A percentile compares a stretch with the other conserved stretches of the same genome.
Evolutionary conservation across 257 asterid species (phyloP).

Genomic region (Coffea canephora): DNA sequence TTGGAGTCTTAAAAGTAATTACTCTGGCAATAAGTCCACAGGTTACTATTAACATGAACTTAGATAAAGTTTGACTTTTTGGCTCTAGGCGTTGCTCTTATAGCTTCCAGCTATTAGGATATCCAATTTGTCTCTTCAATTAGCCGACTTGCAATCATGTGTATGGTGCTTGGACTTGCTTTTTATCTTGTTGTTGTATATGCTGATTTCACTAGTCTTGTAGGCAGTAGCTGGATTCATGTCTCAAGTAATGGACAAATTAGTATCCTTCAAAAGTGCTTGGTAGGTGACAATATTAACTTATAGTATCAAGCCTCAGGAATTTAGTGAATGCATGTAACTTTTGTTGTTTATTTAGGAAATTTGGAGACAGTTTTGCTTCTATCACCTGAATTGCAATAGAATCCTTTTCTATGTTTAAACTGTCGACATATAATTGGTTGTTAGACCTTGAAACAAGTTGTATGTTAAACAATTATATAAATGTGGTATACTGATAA

Average conservation of each 20-base stretch:
- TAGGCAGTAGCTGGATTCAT: constrained; percentile 63
- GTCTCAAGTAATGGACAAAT: constrained; percentile 47
- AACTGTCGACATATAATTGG: too few species aligned
- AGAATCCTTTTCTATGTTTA: too few species aligned
- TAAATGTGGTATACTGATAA: too few species aligned
- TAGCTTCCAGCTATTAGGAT: background rate
- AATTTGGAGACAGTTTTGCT: too few species aligned
- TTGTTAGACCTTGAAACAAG: too few species aligned
- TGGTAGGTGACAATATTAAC: too few species aligned
- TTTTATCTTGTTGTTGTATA: background rate
- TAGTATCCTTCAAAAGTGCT: constrained; percentile 33
- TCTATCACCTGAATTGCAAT: too few species aligned
- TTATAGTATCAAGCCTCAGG: too few species aligned
- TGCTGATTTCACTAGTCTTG: constrained; percentile 17
- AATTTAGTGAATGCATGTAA: too few species aligned
- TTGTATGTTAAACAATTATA: too few species aligned
- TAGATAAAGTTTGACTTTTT: background rate
- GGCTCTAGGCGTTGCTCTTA: background rate
- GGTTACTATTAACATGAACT: background rate
- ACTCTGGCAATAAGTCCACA: background rate
- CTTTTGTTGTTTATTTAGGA: too few species aligned
- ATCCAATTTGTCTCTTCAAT: background rate
- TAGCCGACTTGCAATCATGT: background rate
- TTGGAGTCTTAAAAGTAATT: background rate
- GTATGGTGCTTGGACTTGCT: background rate